A percentile compares a stretch with the other conserved stretches of the same genome.
Evolutionary conservation across 257 asterid genomes (phyloP).

Genomic region (Petunia axillaris): DNA sequence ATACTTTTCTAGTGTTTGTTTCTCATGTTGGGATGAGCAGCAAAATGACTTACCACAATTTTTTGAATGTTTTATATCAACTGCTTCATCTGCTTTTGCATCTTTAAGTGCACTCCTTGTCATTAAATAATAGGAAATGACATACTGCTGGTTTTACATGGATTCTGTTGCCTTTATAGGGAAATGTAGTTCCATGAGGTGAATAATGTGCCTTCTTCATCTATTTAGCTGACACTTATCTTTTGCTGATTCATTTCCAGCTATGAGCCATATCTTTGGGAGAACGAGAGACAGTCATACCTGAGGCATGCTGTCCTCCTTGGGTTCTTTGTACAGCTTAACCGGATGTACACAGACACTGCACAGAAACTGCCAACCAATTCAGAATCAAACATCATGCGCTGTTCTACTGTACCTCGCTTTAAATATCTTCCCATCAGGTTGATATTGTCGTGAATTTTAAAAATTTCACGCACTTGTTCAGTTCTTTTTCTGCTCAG

Average conservation of each 20-base stretch:
- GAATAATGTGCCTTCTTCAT: not conserved
- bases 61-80: not conserved
- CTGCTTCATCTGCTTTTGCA: slow-evolving; percentile 16
- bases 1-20: slow-evolving; percentile 5
- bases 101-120: not conserved
- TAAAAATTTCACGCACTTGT: not conserved
- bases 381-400: slow-evolving; percentile 93
- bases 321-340: slow-evolving; percentile 97
- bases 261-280: slow-evolving; percentile 96
- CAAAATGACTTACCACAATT: not conserved
- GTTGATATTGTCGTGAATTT: slow-evolving; percentile 45
- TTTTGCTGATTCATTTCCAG: slow-evolving; percentile 51
- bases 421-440: slow-evolving; percentile 99
- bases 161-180: slow-evolving; percentile 13
- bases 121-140: not conserved
- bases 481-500: slow-evolving; percentile 17
- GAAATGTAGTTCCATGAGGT: slow-evolving; percentile 12
- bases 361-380: slow-evolving; percentile 79
- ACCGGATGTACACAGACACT: slow-evolving; percentile 71
- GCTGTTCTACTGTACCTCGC: slow-evolving; percentile 95
- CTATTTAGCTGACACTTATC: not conserved
- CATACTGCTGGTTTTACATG: not conserved
- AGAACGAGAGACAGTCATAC: slow-evolving; percentile 89
- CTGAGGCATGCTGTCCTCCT: slow-evolving; percentile 92
- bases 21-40: not conserved